These are phyloP conservation scores for Oenanthe javanica DNA, from an alignment of 140 eudicot genomes.

Conservation along the genomic window DNA sequence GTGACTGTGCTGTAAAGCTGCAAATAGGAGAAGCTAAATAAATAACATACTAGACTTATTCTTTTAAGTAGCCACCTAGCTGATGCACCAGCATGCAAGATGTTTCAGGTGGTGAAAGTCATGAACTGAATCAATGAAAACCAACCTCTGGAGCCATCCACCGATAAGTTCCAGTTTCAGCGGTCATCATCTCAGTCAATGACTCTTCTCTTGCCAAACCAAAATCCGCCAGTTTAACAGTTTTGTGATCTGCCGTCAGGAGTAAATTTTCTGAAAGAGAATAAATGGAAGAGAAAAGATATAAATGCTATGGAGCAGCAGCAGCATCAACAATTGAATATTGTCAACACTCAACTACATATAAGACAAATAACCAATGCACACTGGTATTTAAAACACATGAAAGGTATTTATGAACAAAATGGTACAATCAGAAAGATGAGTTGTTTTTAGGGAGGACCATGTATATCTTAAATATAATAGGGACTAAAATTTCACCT, in stretches of 20 bases:
- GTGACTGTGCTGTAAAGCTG: constrained; percentile 99
- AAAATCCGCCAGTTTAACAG: constrained; percentile 91
- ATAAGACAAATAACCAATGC: not conserved
- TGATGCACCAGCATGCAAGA: not conserved
- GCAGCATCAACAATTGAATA: not conserved
- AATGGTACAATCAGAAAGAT: not conserved
- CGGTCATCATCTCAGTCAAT: constrained; percentile 99
- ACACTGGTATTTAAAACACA: not conserved
- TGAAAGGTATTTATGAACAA: not conserved
- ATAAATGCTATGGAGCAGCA: not conserved
- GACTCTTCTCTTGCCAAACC: constrained; percentile 99
- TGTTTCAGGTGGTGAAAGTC: not conserved
- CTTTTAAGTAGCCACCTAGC: not conserved
- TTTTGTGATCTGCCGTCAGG: constrained; percentile 76
- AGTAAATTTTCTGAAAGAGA: constrained; percentile 68
- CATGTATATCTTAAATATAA: not conserved
- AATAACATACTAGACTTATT: not conserved
- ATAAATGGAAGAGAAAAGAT: not conserved
- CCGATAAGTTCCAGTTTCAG: constrained; percentile 97
- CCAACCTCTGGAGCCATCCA: constrained; percentile 99
- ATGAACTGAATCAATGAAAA: constrained; percentile 6
- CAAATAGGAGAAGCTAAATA: constrained; percentile 15
- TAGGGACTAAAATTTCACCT: not conserved
- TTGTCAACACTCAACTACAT: not conserved
- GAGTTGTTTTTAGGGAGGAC: not conserved